Evolutionary conservation across 2,329 filamentous ascomycete species (phyloP).

Genomic region (Emydomyces testavorans): DNA sequence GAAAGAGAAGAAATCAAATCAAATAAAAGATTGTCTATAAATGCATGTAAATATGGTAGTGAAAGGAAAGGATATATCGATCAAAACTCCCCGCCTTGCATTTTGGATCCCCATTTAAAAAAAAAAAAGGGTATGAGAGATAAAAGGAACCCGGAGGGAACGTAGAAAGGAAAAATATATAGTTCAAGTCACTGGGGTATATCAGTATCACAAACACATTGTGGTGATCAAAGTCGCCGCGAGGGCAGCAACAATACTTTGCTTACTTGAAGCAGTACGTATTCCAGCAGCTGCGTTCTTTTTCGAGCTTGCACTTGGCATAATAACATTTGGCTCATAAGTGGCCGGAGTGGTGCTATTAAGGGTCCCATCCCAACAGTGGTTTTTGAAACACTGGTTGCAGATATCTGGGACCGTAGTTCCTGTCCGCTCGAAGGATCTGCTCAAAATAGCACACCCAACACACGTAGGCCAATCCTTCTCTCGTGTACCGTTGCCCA

Average conservation of each 20-base stretch:
- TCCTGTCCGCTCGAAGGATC: slow-evolving; percentile 61
- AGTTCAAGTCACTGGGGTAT: not conserved
- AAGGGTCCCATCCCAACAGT: slow-evolving; percentile 86
- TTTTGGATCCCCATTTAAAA: not conserved
- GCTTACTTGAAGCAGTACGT: slow-evolving; percentile 11
- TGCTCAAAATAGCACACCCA: slow-evolving; percentile 70
- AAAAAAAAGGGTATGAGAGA: not conserved
- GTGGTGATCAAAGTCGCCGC: not conserved
- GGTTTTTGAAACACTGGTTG: slow-evolving; percentile 60
- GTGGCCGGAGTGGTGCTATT: slow-evolving; percentile 29
- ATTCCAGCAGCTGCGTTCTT: slow-evolving; percentile 6
- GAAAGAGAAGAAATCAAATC: no score
- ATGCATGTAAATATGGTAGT: no score
- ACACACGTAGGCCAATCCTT: slow-evolving; percentile 69
- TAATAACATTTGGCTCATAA: slow-evolving; percentile 34
- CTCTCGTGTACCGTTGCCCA: slow-evolving; percentile 68
- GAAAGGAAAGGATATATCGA: no score
- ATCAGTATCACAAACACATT: slow-evolving; percentile 9
- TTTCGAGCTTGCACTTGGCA: slow-evolving; percentile 1
- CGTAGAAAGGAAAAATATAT: not conserved
- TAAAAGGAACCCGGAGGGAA: not conserved
- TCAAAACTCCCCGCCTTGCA: not conserved
- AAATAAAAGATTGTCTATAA: no score
- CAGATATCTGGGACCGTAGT: slow-evolving; percentile 61
- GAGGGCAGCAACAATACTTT: slow-evolving; percentile 6